phyloP scores from a whole-genome alignment of 2,329 filamentous ascomycete genomes.

The Stagonosporopsis chrysanthemi region DNA sequence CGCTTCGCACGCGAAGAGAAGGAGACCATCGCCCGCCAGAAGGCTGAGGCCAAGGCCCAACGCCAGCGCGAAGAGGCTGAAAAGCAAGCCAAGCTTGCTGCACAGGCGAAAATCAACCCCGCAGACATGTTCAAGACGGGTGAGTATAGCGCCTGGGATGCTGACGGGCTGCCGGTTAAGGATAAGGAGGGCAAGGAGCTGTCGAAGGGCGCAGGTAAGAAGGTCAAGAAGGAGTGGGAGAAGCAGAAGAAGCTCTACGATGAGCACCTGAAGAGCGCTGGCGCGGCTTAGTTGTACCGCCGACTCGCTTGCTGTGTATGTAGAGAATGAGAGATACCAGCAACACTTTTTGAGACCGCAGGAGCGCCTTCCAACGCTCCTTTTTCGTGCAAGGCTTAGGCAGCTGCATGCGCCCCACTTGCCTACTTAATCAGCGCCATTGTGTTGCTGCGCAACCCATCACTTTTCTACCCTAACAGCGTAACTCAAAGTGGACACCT shows the following conservation, averaged over 20 bases:
- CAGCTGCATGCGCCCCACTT: neutral
- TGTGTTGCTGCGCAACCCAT: too few species aligned
- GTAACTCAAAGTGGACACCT: too few species aligned
- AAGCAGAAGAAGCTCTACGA: conserved; percentile 86
- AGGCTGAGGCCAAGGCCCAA: conserved; percentile 55
- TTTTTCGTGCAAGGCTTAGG: neutral
- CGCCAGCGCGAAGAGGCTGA: conserved; percentile 67
- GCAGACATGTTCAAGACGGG: conserved; percentile 64
- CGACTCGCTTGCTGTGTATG: neutral
- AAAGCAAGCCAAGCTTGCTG: conserved; percentile 61
- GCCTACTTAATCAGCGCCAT: neutral
- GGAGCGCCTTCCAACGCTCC: neutral
- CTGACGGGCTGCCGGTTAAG: conserved; percentile 79
- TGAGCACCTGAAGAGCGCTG: conserved; percentile 34
- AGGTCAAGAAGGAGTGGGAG: conserved; percentile 88
- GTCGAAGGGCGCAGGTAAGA: conserved; percentile 80
- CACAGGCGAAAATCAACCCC: conserved; percentile 65
- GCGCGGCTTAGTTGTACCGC: neutral
- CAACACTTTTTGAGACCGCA: neutral
- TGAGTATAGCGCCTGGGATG: conserved; percentile 81
- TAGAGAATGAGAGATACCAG: neutral
- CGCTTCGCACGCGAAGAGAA: conserved; percentile 62
- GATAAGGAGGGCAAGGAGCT: conserved; percentile 81
- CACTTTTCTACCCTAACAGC: too few species aligned
- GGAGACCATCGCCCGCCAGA: conserved; percentile 56